These are phyloP conservation scores for Lophiostoma macrostomum DNA, from an alignment of 495 filamentous ascomycete genomes.

Conservation along the genomic window DNA sequence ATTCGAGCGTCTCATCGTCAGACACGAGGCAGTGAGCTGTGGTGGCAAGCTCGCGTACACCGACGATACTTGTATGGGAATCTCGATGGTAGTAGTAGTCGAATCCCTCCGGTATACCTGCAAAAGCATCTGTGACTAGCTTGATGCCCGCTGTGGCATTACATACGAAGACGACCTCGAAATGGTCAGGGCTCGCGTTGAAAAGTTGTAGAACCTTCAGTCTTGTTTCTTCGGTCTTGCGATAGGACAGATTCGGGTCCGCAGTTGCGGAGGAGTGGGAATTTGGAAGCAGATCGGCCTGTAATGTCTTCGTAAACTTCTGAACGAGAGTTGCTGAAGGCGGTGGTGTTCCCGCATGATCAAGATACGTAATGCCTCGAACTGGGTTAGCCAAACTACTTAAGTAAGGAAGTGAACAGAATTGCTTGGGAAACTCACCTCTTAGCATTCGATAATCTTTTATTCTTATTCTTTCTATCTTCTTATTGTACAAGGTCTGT, in stretches of 20 bases:
- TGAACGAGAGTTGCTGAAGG: constrained; percentile 62
- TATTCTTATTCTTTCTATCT: too few species aligned
- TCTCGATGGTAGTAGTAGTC: constrained; percentile 76
- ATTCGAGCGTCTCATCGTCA: constrained; percentile 63
- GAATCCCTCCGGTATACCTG: constrained; percentile 54
- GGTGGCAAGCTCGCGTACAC: constrained; percentile 60
- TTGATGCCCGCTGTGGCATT: constrained; percentile 71
- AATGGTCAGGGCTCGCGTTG: constrained; percentile 59
- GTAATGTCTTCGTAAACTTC: constrained; percentile 56
- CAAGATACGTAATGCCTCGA: constrained; percentile 57
- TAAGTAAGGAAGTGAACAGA: too few species aligned
- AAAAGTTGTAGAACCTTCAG: constrained; percentile 59
- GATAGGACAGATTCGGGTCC: constrained; percentile 55
- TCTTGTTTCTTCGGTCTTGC: constrained; percentile 59
- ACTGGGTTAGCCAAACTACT: too few species aligned
- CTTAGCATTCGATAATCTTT: too few species aligned
- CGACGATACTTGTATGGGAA: constrained; percentile 71
- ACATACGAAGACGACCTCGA: constrained; percentile 65
- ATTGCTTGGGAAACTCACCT: too few species aligned
- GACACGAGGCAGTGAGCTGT: constrained; percentile 58
- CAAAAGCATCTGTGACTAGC: constrained; percentile 64
- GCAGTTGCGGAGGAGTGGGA: constrained; percentile 71
- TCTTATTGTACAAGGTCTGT: too few species aligned
- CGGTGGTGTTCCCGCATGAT: constrained; percentile 73
- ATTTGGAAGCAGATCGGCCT: constrained; percentile 64